Conservation (phyloP, 345 rosid genomes). For the rapeseed (Brassica napus) region DNA sequence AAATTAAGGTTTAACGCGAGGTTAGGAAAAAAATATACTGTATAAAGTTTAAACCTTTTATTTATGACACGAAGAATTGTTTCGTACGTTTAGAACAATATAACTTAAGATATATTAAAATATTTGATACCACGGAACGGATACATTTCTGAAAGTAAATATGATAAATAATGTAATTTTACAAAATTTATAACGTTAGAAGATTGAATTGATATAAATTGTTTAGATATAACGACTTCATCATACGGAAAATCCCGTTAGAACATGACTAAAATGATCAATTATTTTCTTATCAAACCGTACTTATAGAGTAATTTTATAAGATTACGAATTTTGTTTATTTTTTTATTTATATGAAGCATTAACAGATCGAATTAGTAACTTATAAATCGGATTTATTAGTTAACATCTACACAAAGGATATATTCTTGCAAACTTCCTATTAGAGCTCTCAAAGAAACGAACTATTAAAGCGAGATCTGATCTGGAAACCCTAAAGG, state of each 20-base stretch:
- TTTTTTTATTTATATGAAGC: no score
- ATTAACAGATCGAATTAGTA: neutral
- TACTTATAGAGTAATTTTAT: no score
- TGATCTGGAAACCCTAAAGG: neutral
- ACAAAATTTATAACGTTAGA: no score
- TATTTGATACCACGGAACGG: no score
- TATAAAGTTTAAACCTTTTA: no score
- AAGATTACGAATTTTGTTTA: neutral
- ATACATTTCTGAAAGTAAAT: no score
- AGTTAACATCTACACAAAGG: neutral
- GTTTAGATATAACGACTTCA: neutral
- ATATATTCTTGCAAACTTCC: neutral
- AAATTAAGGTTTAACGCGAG: neutral
- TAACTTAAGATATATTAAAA: no score
- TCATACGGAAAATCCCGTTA: neutral
- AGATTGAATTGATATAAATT: neutral
- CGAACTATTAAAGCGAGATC: neutral
- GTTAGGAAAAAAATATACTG: no score
- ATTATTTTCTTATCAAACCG: neutral
- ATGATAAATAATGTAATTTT: no score
- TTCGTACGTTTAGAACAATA: no score
- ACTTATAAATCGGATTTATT: neutral
- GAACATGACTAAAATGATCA: neutral
- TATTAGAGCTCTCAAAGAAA: neutral
- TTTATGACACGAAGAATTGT: no score